Conservation (phyloP, 1,284 basidiomycete species). For the Apiotrichum gracile region DNA sequence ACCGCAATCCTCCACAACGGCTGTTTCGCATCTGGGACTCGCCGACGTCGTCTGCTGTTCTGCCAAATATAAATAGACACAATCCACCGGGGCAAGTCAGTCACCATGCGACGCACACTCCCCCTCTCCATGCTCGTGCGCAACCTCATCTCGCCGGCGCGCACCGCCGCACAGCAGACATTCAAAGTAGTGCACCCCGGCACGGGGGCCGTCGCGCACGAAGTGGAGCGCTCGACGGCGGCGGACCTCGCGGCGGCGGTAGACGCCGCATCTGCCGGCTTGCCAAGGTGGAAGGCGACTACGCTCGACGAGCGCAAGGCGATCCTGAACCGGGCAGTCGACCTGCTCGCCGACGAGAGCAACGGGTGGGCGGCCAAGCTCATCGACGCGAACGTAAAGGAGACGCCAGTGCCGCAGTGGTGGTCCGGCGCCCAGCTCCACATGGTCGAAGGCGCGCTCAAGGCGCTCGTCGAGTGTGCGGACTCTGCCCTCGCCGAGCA, state of each 20-base stretch:
- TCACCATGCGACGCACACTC: not conserved
- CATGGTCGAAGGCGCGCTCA: not conserved
- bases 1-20: too few species aligned
- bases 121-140: not conserved
- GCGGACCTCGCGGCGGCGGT: conserved; percentile 1
- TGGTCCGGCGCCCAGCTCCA: conserved; percentile 17
- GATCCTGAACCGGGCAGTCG: conserved; percentile 7
- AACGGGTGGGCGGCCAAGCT: conserved; percentile 13
- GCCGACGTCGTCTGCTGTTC: too few species aligned
- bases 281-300: conserved; percentile 6
- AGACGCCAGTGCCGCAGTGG: conserved; percentile 9
- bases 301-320: conserved; percentile 9
- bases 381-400: conserved; percentile 9
- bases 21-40: too few species aligned
- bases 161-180: not conserved
- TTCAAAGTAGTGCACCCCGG: conserved; percentile 16
- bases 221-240: not conserved
- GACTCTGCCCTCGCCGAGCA: conserved; percentile 15
- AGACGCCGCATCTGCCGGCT: not conserved
- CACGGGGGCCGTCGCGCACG: conserved; percentile 5
- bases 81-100: not conserved
- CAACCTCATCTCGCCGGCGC: not conserved
- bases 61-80: not conserved
- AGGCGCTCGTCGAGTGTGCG: conserved; percentile 5
- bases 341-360: conserved; percentile 10